A percentile compares a stretch with the other conserved stretches of the same genome.
Evolutionary conservation across 805 yeast genomes (phyloP).

Genomic region (Schwanniomyces pseudopolymorphus): DNA sequence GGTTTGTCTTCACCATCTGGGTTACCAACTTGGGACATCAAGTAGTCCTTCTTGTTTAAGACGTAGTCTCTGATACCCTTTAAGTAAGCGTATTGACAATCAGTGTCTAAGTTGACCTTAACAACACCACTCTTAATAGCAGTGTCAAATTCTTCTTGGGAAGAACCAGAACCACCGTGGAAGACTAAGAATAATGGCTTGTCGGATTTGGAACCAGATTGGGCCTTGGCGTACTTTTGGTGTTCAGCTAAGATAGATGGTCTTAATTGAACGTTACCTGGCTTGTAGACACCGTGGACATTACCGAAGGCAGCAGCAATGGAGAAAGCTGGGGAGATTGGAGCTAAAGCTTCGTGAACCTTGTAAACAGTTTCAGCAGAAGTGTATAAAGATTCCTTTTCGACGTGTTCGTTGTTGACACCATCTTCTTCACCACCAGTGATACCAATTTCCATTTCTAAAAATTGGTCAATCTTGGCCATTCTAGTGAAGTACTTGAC

Average conservation of each 20-base stretch:
- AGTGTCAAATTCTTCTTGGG: conserved; percentile 85
- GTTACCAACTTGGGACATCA: conserved; percentile 90
- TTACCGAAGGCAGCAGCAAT: conserved; percentile 99
- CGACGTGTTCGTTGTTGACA: conserved; percentile 95
- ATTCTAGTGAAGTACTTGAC: conserved; percentile 92
- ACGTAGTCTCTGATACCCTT: conserved; percentile 97
- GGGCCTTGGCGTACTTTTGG: conserved; percentile 81
- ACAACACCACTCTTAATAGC: conserved; percentile 95
- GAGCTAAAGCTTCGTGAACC: conserved; percentile 85
- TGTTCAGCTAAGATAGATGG: conserved; percentile 95
- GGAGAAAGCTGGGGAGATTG: conserved; percentile 96
- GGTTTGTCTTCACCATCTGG: conserved; percentile 99
- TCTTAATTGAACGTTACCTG: conserved; percentile 92
- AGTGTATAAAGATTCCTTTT: conserved; percentile 86
- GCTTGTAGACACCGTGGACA: conserved; percentile 99
- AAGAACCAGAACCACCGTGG: conserved; percentile 99
- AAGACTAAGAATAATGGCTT: conserved; percentile 92
- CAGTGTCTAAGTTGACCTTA: conserved; percentile 98
- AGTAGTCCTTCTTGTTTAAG: conserved; percentile 93
- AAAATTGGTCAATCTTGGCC: conserved; percentile 93
- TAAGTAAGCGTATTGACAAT: conserved; percentile 97
- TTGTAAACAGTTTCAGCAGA: conserved; percentile 91
- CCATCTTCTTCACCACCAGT: conserved; percentile 99
- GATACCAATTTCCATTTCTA: conserved; percentile 99
- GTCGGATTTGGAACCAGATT: conserved; percentile 52